Percentiles rank a stretch among this genome's conserved stretches.
Evolutionary conservation across 164 flowering plant genomes (phyloP).

Genomic region (Amborella trichopoda): DNA sequence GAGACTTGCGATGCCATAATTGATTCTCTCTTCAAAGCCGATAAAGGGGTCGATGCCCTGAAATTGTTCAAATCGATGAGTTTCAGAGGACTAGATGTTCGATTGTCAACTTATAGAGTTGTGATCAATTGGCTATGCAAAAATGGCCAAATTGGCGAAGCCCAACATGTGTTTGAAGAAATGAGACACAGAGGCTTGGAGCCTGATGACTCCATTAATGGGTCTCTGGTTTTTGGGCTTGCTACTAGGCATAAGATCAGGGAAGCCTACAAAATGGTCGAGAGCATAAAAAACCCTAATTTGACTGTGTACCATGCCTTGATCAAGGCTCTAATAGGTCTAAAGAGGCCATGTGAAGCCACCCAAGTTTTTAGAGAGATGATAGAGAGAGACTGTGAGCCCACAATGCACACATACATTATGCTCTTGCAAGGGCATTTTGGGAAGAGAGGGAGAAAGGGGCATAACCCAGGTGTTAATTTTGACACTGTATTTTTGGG

Average conservation of each 20-base stretch:
- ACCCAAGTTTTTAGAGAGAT: slow-evolving; percentile 83
- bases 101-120: slow-evolving; percentile 49
- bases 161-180: slow-evolving; percentile 45
- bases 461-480: slow-evolving; percentile 53
- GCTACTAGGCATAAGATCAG: slow-evolving; percentile 34
- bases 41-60: slow-evolving; percentile 49
- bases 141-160: slow-evolving; percentile 38
- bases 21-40: slow-evolving; percentile 57
- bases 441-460: slow-evolving; percentile 86
- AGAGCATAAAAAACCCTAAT: slow-evolving; percentile 45
- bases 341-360: slow-evolving; percentile 63
- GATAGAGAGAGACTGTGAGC: slow-evolving; percentile 75
- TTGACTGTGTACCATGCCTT: slow-evolving; percentile 56
- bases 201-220: slow-evolving; percentile 37
- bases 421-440: slow-evolving; percentile 91
- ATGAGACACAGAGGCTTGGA: slow-evolving; percentile 51
- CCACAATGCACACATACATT: slow-evolving; percentile 83
- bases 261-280: slow-evolving; percentile 44
- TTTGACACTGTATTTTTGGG: slow-evolving; percentile 89
- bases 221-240: slow-evolving; percentile 55
- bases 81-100: slow-evolving; percentile 32
- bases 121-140: slow-evolving; percentile 74
- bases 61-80: slow-evolving; percentile 50
- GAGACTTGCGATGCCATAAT: slow-evolving; percentile 45
- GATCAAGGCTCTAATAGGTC: slow-evolving; percentile 64